These are phyloP conservation scores for Tetrastigma voinierianum DNA, from an alignment of 164 flowering plant species.

Conservation along the genomic window DNA sequence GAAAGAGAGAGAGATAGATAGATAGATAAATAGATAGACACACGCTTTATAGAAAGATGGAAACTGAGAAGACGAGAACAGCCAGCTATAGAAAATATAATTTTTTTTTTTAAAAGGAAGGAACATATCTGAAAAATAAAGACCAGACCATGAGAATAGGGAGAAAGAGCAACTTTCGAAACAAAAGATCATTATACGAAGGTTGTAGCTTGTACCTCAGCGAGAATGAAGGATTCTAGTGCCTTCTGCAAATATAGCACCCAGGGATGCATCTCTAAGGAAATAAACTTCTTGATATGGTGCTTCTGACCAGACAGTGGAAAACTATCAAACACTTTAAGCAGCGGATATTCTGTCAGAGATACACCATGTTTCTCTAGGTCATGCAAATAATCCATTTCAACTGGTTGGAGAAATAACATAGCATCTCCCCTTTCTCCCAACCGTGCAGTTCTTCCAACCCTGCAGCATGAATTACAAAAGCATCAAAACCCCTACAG, in stretches of 20 bases:
- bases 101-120: too few relatives aligned
- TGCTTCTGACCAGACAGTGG: constrained; percentile 42
- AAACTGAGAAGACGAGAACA: too few relatives aligned
- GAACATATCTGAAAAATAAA: too few relatives aligned
- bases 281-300: constrained; percentile 43
- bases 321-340: constrained; percentile 63
- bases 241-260: constrained; percentile 64
- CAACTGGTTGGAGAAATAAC: constrained; percentile 83
- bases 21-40: too few relatives aligned
- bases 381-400: constrained; percentile 72
- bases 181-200: too few relatives aligned
- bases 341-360: constrained; percentile 69
- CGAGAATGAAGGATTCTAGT: constrained; percentile 56
- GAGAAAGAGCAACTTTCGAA: too few relatives aligned
- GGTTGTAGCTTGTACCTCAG: constrained; percentile 39
- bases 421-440: constrained; percentile 87
- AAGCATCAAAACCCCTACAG: neutral
- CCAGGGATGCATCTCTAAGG: constrained; percentile 82
- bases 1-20: too few relatives aligned
- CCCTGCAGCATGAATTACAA: constrained; percentile 47
- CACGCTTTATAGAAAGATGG: too few relatives aligned
- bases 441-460: constrained; percentile 94
- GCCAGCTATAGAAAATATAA: too few relatives aligned
- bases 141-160: too few relatives aligned
- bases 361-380: constrained; percentile 77